Base-by-base conservation (phyloP, 2,329 filamentous ascomycete genomes). In the Trichoderma harzianum region DNA sequence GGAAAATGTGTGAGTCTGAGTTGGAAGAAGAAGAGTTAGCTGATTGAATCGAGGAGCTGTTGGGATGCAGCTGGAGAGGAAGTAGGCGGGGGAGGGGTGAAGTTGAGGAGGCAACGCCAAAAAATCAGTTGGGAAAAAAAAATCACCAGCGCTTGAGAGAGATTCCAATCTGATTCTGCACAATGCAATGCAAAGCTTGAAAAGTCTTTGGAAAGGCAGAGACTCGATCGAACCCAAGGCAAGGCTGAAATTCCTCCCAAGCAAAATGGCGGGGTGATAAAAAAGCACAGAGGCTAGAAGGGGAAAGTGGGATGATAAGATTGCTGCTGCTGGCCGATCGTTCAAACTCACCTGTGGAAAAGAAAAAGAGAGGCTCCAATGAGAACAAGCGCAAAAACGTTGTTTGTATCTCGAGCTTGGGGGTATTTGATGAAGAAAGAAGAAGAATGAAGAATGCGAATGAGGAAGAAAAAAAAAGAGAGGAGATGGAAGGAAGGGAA, bases 1-100 rank as follows among this genome's bases (percentile, higher is more conserved):
- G 75, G 55, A 75, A 51, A 78, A 73, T 77, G 76, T 74, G 77
- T 78, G 77, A 79, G 74, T 74, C 65, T 78, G 39, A 55, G 58
- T 70, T 24, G 21, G 66, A 10, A 64, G 36, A 71, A 32, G 24
- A 28, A 51, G 16, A 32, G 72, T 76, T 75, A 77, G 78, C 72
- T 73, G 21, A 14, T 71, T 57, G 64, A 75, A 78, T 74, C 76
- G 75, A 74, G n/a, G 10, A 51, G 43, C 21, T 51, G 43, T 76
- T 74, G 21, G n/a, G 26, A 12, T 21, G 16, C 30, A 32, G 57
- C 18, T 60, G 30, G 18, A 21, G 43, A 21, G 12, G 11, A n/a
- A 10, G 39, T n/a, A 43, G 39, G 39, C 18, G 39, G 39, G 36
- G 36, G 7, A 14, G 34, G 24, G 16, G 21, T 36, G 16, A 18